Percentiles rank a stretch among this genome's conserved stretches.
Evolutionary conservation across 2,329 filamentous ascomycete species (phyloP).

Genomic region (Nemania sp.): DNA sequence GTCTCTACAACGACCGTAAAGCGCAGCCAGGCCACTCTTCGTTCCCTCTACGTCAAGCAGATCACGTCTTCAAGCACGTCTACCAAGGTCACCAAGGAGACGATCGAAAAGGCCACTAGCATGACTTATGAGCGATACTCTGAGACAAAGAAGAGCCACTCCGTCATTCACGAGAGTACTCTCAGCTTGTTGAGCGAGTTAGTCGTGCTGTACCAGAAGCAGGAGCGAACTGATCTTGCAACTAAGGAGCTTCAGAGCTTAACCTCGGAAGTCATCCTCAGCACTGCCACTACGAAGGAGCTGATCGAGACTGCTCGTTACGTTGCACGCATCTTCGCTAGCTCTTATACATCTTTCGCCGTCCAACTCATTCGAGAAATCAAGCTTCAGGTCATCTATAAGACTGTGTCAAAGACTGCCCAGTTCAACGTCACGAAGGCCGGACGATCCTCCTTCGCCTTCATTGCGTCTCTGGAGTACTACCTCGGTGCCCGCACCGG

Average conservation of each 20-base stretch:
- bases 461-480: conserved; percentile 23
- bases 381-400: conserved; percentile 24
- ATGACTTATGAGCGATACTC: conserved; percentile 22
- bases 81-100: conserved; percentile 24
- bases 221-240: conserved; percentile 16
- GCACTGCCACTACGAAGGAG: conserved; percentile 17
- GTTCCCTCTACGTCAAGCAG: conserved; percentile 24
- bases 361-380: conserved; percentile 22
- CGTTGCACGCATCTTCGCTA: conserved; percentile 16
- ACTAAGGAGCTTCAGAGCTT: conserved; percentile 16
- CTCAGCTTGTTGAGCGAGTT: conserved; percentile 20
- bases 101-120: conserved; percentile 20
- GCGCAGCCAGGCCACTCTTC: conserved; percentile 21
- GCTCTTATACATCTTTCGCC: conserved; percentile 13
- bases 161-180: conserved; percentile 20
- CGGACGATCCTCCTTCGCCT: conserved; percentile 20
- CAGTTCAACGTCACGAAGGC: conserved; percentile 16
- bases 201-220: conserved; percentile 19
- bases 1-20: conserved; percentile 16
- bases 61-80: conserved; percentile 14
- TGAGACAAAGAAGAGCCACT: conserved; percentile 20
- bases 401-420: conserved; percentile 4
- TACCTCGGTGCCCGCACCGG: conserved; percentile 10
- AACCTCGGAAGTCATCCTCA: conserved; percentile 7
- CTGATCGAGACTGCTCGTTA: conserved; percentile 21